Conservation (phyloP, 1,139 yeast genomes). For the Yamadazyma siamensis region DNA sequence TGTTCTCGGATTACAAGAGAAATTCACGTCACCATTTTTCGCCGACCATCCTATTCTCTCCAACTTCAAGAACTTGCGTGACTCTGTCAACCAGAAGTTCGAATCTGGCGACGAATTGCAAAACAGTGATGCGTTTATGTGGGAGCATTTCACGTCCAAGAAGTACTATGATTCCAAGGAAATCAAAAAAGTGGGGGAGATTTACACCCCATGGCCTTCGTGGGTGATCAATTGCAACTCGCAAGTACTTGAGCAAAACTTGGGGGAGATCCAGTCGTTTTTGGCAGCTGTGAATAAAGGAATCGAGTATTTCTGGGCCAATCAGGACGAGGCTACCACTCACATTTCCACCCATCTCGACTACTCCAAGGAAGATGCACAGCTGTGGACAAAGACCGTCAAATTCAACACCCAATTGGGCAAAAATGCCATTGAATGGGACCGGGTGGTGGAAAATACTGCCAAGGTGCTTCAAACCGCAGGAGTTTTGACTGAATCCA, state of each 20-base stretch:
- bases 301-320: conserved; percentile 54
- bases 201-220: conserved; percentile 95
- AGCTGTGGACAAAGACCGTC: conserved; percentile 77
- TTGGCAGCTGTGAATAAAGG: conserved; percentile 62
- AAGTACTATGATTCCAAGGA: conserved; percentile 77
- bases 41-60: conserved; percentile 54
- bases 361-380: conserved; percentile 73
- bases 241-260: conserved; percentile 22
- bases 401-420: conserved; percentile 52
- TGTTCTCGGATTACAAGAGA: conserved; percentile 66
- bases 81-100: conserved; percentile 62
- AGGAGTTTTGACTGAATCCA: conserved; percentile 48
- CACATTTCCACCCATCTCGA: conserved; percentile 68
- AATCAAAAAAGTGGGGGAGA: conserved; percentile 79
- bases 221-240: conserved; percentile 71
- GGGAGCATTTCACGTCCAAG: conserved; percentile 91
- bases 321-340: conserved; percentile 64
- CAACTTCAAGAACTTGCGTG: conserved; percentile 73
- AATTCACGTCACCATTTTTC: conserved; percentile 47
- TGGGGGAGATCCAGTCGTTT: conserved; percentile 30
- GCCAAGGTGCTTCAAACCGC: conserved; percentile 57
- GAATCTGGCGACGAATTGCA: conserved; percentile 23
- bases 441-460: conserved; percentile 42
- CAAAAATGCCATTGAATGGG: conserved; percentile 43
- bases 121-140: conserved; percentile 83